Conservation (phyloP, 208 protist species). For the Wallacemonas rigidus region DNA sequence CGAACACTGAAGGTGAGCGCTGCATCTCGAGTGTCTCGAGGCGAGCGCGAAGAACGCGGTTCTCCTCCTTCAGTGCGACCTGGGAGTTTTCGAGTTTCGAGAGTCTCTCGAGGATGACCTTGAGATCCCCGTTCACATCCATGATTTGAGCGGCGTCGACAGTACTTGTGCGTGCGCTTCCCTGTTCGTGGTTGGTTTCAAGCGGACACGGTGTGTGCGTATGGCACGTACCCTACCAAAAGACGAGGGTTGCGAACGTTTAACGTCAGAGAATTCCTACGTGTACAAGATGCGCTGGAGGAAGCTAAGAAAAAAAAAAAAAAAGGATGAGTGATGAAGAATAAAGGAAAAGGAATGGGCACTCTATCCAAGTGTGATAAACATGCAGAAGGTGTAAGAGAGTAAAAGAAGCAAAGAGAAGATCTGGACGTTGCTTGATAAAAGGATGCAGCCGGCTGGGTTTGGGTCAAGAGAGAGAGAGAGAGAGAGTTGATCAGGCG, state of each 20-base stretch:
- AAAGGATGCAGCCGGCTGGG: neutral
- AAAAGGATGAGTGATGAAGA: constrained; percentile 2
- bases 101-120: constrained; percentile 1
- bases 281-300: neutral
- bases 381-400: neutral
- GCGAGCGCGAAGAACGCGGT: constrained; percentile 4
- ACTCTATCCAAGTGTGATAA: constrained; percentile 1
- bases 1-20: neutral
- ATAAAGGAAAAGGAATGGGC: constrained; percentile 2
- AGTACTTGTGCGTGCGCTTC: neutral
- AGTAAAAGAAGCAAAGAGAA: neutral
- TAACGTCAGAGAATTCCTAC: too few species aligned
- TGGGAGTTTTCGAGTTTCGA: neutral
- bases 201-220: neutral
- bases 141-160: neutral
- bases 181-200: neutral
- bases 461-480: neutral
- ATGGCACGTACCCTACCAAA: neutral
- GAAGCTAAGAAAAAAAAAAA: constrained; percentile 13
- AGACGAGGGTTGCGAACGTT: too few species aligned
- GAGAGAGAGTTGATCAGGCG: neutral
- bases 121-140: neutral
- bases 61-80: constrained; percentile 1
- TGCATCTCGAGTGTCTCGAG: neutral
- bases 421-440: neutral